Conservation (phyloP, 306 rosid species). For the Elaeagnus macrophylla region DNA sequence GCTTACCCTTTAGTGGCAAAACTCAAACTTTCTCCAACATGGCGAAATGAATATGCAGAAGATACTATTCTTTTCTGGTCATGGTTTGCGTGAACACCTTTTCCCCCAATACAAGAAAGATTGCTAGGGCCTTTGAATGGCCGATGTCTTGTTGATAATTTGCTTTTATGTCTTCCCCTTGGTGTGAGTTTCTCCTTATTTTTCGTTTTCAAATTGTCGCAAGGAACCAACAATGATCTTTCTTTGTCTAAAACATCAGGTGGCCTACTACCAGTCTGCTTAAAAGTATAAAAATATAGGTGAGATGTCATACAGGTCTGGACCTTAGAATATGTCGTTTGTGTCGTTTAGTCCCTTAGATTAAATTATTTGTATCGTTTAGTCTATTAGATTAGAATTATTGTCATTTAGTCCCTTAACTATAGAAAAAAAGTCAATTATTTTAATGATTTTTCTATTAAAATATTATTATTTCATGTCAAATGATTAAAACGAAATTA, state of each 20-base stretch:
- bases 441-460: no score
- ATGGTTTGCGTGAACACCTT: slow-evolving; percentile 18
- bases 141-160: slow-evolving; percentile 30
- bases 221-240: slow-evolving; percentile 31
- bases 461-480: no score
- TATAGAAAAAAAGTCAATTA: no score
- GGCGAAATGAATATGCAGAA: slow-evolving; percentile 19
- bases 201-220: slow-evolving; percentile 26
- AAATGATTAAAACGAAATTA: no score
- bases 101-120: slow-evolving; percentile 16
- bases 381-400: no score
- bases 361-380: no score
- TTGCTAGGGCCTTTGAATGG: slow-evolving; percentile 24
- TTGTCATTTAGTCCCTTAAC: no score
- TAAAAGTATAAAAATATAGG: slow-evolving; percentile 22
- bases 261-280: slow-evolving; percentile 39
- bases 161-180: slow-evolving; percentile 30
- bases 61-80: slow-evolving; percentile 28
- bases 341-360: no score
- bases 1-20: background rate
- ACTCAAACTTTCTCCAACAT: slow-evolving; percentile 18
- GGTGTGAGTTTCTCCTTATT: slow-evolving; percentile 21
- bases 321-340: no score
- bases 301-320: no score
- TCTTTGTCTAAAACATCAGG: slow-evolving; percentile 35